Percentiles rank a stretch among this genome's conserved stretches.
phyloP scores from a whole-genome alignment of 805 yeast species.

The Kazachstania kunashirensis region DNA sequence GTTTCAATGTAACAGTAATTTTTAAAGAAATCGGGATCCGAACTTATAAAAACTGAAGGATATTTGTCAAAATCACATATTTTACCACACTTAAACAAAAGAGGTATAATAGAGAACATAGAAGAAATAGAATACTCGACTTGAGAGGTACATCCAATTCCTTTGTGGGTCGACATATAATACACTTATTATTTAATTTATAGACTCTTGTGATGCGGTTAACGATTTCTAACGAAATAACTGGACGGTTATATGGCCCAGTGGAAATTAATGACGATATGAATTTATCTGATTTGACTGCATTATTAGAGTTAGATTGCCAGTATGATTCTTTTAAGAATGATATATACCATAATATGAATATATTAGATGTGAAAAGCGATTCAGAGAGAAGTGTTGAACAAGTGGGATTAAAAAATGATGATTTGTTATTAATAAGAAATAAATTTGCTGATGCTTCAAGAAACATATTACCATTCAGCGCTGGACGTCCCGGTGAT shows the following conservation, averaged over 20 bases:
- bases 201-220: conserved; percentile 48
- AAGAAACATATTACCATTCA: not conserved
- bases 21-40: too few species aligned
- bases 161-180: too few species aligned
- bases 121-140: too few species aligned
- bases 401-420: conserved; percentile 41
- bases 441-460: conserved; percentile 20
- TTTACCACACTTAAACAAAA: too few species aligned
- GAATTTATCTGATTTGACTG: conserved; percentile 57
- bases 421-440: conserved; percentile 45
- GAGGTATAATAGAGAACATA: too few species aligned
- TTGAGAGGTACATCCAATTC: too few species aligned
- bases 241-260: conserved; percentile 39
- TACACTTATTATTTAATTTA: too few species aligned
- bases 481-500: not conserved
- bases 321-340: conserved; percentile 40
- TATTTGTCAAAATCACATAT: too few species aligned
- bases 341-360: conserved; percentile 40
- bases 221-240: conserved; percentile 39
- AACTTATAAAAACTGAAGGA: too few species aligned
- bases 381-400: conserved; percentile 33
- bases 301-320: conserved; percentile 64
- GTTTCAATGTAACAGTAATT: too few species aligned
- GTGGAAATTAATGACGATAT: conserved; percentile 60
- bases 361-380: conserved; percentile 25